phyloP scores from a whole-genome alignment of 169 alveolate species.

The Cryptosporidium canis region DNA sequence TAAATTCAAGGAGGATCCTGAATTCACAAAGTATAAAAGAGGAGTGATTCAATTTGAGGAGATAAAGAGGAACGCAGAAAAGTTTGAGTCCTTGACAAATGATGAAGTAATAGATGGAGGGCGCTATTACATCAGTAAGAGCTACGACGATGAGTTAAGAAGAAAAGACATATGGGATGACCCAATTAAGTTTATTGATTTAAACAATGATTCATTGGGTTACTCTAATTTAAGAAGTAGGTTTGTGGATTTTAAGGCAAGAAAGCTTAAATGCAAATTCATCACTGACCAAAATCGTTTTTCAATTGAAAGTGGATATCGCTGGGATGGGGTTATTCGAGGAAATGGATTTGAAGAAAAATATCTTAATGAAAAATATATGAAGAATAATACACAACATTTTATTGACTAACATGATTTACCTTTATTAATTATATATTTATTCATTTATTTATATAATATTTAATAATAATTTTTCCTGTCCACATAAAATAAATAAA shows the following conservation, averaged over 20 bases:
- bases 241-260: background rate
- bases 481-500: conserved; percentile 6
- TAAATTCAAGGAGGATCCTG: background rate
- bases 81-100: background rate
- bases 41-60: conserved; percentile 52
- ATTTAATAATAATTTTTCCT: background rate
- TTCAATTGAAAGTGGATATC: conserved; percentile 91
- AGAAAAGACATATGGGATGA: conserved; percentile 59
- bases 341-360: conserved; percentile 93
- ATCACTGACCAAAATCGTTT: conserved; percentile 88
- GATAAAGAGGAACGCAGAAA: background rate
- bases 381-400: background rate
- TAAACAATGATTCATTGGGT: background rate
- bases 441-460: background rate
- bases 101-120: conserved; percentile 31
- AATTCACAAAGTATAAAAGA: background rate
- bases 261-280: conserved; percentile 86
- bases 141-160: conserved; percentile 33
- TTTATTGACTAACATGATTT: background rate
- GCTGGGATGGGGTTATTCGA: conserved; percentile 97
- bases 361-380: background rate
- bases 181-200: conserved; percentile 20
- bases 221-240: background rate
- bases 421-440: background rate
- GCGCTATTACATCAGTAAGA: background rate